These are phyloP conservation scores for Cicer cuneatum DNA, from an alignment of 306 rosid genomes.

Conservation along the genomic window DNA sequence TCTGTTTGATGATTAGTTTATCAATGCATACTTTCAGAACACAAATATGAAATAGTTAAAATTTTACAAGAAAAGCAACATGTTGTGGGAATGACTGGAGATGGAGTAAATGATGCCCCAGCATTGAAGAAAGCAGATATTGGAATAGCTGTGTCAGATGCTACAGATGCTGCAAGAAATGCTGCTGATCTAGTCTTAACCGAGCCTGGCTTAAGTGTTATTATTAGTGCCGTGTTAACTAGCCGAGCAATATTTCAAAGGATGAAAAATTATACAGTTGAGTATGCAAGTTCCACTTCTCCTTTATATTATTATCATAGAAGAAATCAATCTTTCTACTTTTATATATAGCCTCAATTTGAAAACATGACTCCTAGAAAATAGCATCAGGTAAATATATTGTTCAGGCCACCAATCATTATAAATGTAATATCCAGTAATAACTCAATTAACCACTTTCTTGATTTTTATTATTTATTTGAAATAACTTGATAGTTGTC, in stretches of 20 bases:
- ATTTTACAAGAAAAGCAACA: constrained; percentile 86
- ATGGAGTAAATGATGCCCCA: constrained; percentile 92
- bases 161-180: constrained; percentile 89
- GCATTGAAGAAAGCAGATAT: constrained; percentile 93
- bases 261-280: constrained; percentile 92
- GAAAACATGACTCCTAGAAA: constrained; percentile 22
- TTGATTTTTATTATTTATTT: constrained; percentile 29
- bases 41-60: constrained; percentile 80
- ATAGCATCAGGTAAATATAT: constrained; percentile 9
- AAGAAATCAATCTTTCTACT: constrained; percentile 24
- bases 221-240: constrained; percentile 79
- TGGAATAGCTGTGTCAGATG: constrained; percentile 90
- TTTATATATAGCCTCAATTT: constrained; percentile 27
- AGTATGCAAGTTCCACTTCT: constrained; percentile 48
- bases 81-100: constrained; percentile 92
- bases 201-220: constrained; percentile 88
- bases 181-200: constrained; percentile 89
- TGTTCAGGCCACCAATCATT: constrained; percentile 29
- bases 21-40: constrained; percentile 65
- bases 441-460: constrained; percentile 7
- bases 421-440: constrained; percentile 19
- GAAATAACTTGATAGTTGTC: constrained; percentile 35
- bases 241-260: constrained; percentile 91
- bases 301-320: constrained; percentile 12
- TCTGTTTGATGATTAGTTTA: constrained; percentile 37